These are phyloP conservation scores for Metschnikowia dekortorum DNA, from an alignment of 805 yeast species.

Conservation along the genomic window DNA sequence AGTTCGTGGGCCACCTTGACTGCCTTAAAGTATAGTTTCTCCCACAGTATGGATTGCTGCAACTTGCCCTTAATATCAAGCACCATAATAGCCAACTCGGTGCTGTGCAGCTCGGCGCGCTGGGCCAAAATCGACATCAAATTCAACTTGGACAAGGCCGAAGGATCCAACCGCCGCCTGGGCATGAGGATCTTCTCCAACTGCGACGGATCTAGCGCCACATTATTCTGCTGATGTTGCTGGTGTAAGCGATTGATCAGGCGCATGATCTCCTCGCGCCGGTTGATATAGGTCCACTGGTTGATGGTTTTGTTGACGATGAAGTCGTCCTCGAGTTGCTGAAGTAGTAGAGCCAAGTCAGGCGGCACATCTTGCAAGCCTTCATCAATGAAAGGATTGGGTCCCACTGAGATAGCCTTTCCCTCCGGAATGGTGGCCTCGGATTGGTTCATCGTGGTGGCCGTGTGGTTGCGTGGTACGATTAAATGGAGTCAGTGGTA, in stretches of 20 bases:
- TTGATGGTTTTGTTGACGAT: constrained; percentile 37
- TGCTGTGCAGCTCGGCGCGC: constrained; percentile 60
- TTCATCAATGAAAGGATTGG: constrained; percentile 11
- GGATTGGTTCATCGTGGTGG: constrained; percentile 8
- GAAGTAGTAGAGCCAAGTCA: constrained; percentile 40
- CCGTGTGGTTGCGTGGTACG: background rate
- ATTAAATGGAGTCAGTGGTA: background rate
- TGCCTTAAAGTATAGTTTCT: constrained; percentile 73
- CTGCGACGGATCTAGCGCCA: constrained; percentile 28
- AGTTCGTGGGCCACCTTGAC: constrained; percentile 86
- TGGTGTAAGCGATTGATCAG: constrained; percentile 33
- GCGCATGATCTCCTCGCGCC: constrained; percentile 42
- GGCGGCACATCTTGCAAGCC: constrained; percentile 39
- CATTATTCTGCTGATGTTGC: constrained; percentile 21
- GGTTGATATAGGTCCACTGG: constrained; percentile 44
- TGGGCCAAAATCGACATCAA: constrained; percentile 69
- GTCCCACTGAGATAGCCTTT: constrained; percentile 7
- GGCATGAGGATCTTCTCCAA: constrained; percentile 65
- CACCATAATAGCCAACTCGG: constrained; percentile 64
- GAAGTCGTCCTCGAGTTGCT: constrained; percentile 40
- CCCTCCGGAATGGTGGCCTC: constrained; percentile 5
- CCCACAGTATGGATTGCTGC: constrained; percentile 76
- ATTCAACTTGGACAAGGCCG: constrained; percentile 41
- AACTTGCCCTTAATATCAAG: constrained; percentile 84
- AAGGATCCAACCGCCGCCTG: constrained; percentile 34